phyloP scores from a whole-genome alignment of 1,284 basidiomycete species.

The Heterobasidion occidentale region DNA sequence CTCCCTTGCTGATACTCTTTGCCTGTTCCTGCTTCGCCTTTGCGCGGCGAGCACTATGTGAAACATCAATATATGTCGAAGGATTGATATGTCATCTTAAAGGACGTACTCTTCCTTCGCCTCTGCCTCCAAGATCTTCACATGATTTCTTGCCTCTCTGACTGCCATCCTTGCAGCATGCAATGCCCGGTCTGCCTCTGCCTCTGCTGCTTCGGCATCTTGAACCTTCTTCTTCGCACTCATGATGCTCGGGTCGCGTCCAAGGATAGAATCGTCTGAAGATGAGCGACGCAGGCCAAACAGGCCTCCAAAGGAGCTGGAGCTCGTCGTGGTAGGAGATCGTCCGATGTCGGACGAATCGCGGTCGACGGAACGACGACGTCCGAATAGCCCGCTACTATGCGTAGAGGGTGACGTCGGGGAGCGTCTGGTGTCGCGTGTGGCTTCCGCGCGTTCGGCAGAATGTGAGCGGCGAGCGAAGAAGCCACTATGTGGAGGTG shows the following conservation, averaged over 20 bases:
- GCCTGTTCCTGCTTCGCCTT: slow-evolving; percentile 50
- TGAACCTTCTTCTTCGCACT: slow-evolving; percentile 44
- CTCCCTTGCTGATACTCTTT: slow-evolving; percentile 47
- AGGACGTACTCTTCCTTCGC: slow-evolving; percentile 46
- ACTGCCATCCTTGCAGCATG: slow-evolving; percentile 36
- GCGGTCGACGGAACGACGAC: background rate
- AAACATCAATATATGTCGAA: slow-evolving; percentile 1
- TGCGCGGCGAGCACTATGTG: slow-evolving; percentile 41
- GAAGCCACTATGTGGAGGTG: no score
- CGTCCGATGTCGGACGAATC: background rate
- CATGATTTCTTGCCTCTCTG: slow-evolving; percentile 43
- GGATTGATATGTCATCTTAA: background rate
- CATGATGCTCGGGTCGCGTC: slow-evolving; percentile 38
- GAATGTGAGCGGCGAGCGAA: no score
- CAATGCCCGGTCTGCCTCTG: slow-evolving; percentile 46
- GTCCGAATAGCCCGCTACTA: no score
- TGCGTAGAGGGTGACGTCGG: no score
- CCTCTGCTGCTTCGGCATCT: slow-evolving; percentile 47
- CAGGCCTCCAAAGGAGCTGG: background rate
- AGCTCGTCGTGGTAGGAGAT: background rate
- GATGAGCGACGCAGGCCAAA: background rate
- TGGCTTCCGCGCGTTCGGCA: no score
- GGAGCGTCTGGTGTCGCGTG: no score
- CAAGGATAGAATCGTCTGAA: background rate
- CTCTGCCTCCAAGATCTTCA: slow-evolving; percentile 44